These are phyloP conservation scores for Iris pallida DNA, from an alignment of 116 monocot species.

Conservation along the genomic window DNA sequence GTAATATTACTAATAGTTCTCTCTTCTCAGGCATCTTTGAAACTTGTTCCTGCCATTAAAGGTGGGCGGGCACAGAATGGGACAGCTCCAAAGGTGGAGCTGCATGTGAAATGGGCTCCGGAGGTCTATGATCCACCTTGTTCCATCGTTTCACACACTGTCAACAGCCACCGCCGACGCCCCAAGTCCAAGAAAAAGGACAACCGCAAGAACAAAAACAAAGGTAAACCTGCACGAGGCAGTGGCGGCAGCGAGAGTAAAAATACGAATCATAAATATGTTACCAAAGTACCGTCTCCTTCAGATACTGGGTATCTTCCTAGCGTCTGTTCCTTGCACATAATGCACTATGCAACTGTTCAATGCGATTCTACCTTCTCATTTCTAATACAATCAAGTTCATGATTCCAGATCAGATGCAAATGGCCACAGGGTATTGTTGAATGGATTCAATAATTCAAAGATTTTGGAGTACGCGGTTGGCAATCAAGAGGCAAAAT, in stretches of 20 bases:
- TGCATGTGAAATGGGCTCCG: conserved; percentile 71
- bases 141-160: conserved; percentile 56
- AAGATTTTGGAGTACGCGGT: conserved; percentile 19
- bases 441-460: not conserved
- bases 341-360: not conserved
- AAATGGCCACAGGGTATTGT: conserved; percentile 4
- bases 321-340: not conserved
- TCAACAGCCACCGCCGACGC: conserved; percentile 32
- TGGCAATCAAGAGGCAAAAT: conserved; percentile 36
- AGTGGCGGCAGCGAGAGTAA: conserved; percentile 28
- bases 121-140: conserved; percentile 79
- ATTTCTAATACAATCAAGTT: not conserved
- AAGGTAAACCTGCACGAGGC: conserved; percentile 29
- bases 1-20: not conserved
- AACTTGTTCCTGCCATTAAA: conserved; percentile 66
- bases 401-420: not conserved
- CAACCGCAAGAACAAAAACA: conserved; percentile 52
- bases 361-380: not conserved
- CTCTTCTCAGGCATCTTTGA: conserved; percentile 29
- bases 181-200: conserved; percentile 41
- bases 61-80: conserved; percentile 54
- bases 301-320: conserved; percentile 9
- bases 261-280: conserved; percentile 3
- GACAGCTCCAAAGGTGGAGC: conserved; percentile 7
- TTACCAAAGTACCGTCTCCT: not conserved